Evolutionary conservation across 2,329 filamentous ascomycete species (phyloP).

Genomic region (Fusarium nematophilum): DNA sequence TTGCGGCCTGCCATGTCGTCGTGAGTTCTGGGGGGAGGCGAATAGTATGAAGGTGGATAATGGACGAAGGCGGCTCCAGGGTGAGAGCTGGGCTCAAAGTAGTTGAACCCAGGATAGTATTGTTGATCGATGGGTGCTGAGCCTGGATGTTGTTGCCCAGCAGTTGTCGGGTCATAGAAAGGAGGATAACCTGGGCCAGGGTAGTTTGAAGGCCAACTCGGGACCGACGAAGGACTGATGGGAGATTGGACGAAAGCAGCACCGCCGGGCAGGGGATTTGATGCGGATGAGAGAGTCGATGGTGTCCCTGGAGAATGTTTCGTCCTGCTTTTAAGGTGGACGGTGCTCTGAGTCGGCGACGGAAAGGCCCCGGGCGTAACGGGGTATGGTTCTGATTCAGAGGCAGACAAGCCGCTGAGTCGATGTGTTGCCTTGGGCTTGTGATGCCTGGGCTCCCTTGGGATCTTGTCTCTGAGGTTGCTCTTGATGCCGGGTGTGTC

Average conservation of each 20-base stretch:
- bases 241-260: constrained; percentile 27
- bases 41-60: constrained; percentile 10
- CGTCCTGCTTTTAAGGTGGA: constrained; percentile 26
- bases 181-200: constrained; percentile 28
- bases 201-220: constrained; percentile 24
- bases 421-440: constrained; percentile 27
- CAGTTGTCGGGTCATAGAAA: constrained; percentile 13
- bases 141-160: constrained; percentile 14
- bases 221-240: constrained; percentile 6
- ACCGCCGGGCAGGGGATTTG: constrained; percentile 1
- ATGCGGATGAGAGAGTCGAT: constrained; percentile 13
- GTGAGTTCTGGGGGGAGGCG: constrained; percentile 8
- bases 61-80: not conserved
- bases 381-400: constrained; percentile 24
- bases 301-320: constrained; percentile 9
- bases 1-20: constrained; percentile 22
- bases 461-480: constrained; percentile 9
- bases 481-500: constrained; percentile 10
- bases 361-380: constrained; percentile 20
- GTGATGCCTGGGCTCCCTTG: constrained; percentile 17
- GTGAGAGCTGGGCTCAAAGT: not conserved
- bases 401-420: constrained; percentile 19
- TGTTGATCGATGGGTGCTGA: constrained; percentile 7
- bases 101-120: constrained; percentile 15
- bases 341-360: constrained; percentile 20